These are phyloP conservation scores for Trametopsis cervina DNA, from an alignment of 768 basidiomycete species.

Conservation along the genomic window DNA sequence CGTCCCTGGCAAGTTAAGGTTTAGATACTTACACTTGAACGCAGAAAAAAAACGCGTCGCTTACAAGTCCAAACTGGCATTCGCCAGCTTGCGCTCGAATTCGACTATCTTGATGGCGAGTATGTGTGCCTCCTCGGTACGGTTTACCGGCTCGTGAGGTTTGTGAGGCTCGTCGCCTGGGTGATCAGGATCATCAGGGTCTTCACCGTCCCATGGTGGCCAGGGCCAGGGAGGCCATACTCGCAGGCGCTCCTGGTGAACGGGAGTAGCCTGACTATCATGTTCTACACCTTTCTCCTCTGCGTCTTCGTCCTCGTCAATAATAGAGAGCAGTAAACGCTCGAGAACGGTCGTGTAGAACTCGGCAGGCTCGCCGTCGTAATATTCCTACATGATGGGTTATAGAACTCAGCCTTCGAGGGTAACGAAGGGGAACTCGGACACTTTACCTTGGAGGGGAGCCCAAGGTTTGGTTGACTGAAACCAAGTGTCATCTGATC, in stretches of 20 bases:
- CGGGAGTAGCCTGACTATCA: conserved; percentile 21
- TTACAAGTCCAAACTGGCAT: conserved; percentile 75
- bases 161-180: conserved; percentile 20
- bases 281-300: neutral
- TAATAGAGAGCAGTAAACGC: conserved; percentile 54
- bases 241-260: conserved; percentile 33
- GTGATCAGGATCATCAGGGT: conserved; percentile 31
- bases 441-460: conserved; percentile 72
- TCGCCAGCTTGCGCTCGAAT: conserved; percentile 74
- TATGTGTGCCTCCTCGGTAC: conserved; percentile 46
- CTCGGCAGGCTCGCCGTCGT: conserved; percentile 64
- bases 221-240: conserved; percentile 80
- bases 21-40: too few species aligned
- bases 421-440: too few species aligned
- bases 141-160: conserved; percentile 37
- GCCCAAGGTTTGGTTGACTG: conserved; percentile 70
- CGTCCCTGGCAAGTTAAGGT: conserved; percentile 36
- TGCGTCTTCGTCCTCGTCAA: conserved; percentile 39
- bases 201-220: conserved; percentile 78
- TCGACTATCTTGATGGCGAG: conserved; percentile 66
- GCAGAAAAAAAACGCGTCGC: conserved; percentile 16
- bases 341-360: conserved; percentile 66
- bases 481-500: conserved; percentile 84
- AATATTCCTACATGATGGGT: conserved; percentile 89
- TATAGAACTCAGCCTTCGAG: too few species aligned